Conservation (phyloP, 768 basidiomycete species). For the Lepiota brunneoincarnata region DNA sequence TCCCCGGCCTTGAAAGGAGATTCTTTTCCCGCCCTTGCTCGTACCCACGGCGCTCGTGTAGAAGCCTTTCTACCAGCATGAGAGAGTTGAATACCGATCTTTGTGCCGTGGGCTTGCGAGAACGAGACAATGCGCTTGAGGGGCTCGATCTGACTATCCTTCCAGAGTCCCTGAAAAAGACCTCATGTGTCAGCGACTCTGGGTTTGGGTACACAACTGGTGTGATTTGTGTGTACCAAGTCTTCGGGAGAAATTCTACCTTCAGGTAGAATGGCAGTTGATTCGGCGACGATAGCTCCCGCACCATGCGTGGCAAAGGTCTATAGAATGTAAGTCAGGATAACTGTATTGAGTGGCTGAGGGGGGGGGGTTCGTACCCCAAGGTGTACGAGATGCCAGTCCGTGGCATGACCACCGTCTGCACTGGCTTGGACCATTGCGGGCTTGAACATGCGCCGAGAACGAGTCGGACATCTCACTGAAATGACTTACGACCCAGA, state of each 20-base stretch:
- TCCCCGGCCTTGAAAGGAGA: slow-evolving; percentile 33
- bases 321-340: slow-evolving; percentile 21
- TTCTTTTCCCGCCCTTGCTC: slow-evolving; percentile 29
- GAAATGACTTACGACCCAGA: slow-evolving; percentile 52
- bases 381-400: slow-evolving; percentile 84
- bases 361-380: slow-evolving; percentile 43
- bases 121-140: slow-evolving; percentile 74
- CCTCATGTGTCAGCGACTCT: neutral
- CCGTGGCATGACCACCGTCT: slow-evolving; percentile 71
- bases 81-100: slow-evolving; percentile 76
- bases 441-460: slow-evolving; percentile 33
- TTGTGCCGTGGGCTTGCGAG: slow-evolving; percentile 63
- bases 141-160: slow-evolving; percentile 69
- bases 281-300: slow-evolving; percentile 71
- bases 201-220: too few species aligned
- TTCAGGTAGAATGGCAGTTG: slow-evolving; percentile 70
- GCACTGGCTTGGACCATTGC: slow-evolving; percentile 85
- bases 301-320: slow-evolving; percentile 69
- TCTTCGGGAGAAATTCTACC: slow-evolving; percentile 79
- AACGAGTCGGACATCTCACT: neutral
- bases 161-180: slow-evolving; percentile 59
- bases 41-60: slow-evolving; percentile 67
- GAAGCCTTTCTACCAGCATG: slow-evolving; percentile 76
- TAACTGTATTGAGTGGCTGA: neutral
- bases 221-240: slow-evolving; percentile 34